phyloP scores from a whole-genome alignment of 176 grass and related monocot species.

The Aegilops bicornis region DNA sequence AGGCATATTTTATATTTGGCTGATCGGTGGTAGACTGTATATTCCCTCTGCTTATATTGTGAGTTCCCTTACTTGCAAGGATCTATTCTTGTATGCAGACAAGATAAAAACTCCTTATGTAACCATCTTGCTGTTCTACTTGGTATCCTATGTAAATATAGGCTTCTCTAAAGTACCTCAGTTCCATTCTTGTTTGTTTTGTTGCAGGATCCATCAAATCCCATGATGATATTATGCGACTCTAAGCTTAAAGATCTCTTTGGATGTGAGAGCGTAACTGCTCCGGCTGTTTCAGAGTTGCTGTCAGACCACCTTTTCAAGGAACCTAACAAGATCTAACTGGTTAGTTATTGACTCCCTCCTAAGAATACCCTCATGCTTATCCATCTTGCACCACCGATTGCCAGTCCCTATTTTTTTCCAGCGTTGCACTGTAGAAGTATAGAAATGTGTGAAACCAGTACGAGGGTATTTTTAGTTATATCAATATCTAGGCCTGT shows the following conservation, averaged over 20 bases:
- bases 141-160: background rate
- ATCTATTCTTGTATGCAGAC: constrained; percentile 14
- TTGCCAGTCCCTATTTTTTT: background rate
- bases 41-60: background rate
- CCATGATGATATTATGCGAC: constrained; percentile 70
- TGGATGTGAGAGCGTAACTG: constrained; percentile 81
- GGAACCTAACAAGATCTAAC: constrained; percentile 66
- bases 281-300: constrained; percentile 64
- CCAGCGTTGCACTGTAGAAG: background rate
- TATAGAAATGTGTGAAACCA: background rate
- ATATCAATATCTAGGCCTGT: background rate
- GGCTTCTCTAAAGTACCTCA: background rate
- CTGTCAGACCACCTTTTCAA: constrained; percentile 62
- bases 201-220: constrained; percentile 73
- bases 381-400: background rate
- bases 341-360: constrained; percentile 47
- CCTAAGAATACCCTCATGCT: background rate
- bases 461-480: background rate
- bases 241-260: constrained; percentile 80
- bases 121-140: background rate
- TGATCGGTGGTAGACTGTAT: constrained; percentile 1
- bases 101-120: background rate
- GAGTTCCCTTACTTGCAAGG: background rate
- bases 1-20: background rate
- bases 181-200: constrained; percentile 13